Conservation (phyloP, 768 basidiomycete genomes). For the Austroboletus eburneus region DNA sequence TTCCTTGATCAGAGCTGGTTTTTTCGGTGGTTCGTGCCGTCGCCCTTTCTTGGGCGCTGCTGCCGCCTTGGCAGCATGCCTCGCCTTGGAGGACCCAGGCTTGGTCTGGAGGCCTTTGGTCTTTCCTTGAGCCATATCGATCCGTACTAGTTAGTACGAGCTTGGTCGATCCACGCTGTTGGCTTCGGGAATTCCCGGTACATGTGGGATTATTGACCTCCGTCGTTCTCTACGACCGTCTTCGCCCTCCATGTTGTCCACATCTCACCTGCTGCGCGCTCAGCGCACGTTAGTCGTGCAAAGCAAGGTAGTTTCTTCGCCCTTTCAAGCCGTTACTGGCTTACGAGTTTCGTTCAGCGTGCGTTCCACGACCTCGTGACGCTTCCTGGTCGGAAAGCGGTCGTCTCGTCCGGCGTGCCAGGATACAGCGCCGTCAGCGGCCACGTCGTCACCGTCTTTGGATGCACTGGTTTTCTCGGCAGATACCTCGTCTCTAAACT, state of each 20-base stretch:
- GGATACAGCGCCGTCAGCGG: constrained; percentile 88
- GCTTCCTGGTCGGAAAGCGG: constrained; percentile 55
- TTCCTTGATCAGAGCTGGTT: constrained; percentile 64
- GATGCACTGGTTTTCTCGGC: constrained; percentile 92
- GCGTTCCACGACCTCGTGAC: constrained; percentile 69
- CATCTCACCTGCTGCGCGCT: constrained; percentile 46
- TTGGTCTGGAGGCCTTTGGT: constrained; percentile 73
- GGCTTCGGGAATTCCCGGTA: constrained; percentile 25
- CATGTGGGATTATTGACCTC: constrained; percentile 1
- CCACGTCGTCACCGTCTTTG: constrained; percentile 94
- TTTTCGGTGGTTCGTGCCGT: constrained; percentile 78
- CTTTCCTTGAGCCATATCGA: constrained; percentile 73
- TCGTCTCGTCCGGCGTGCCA: constrained; percentile 72
- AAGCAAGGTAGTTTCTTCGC: constrained; percentile 38
- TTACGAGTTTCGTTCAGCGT: constrained; percentile 42
- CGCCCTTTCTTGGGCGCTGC: constrained; percentile 77
- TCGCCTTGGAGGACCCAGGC: constrained; percentile 38
- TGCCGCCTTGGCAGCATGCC: constrained; percentile 63
- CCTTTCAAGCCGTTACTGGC: neutral
- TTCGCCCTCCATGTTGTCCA: constrained; percentile 38
- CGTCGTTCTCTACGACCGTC: constrained; percentile 8
- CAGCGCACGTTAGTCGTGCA: constrained; percentile 45
- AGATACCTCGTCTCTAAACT: constrained; percentile 93
- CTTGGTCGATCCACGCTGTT: neutral
- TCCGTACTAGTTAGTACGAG: neutral